A percentile compares a stretch with the other conserved stretches of the same genome.
Evolutionary conservation across 2,329 filamentous ascomycete genomes (phyloP).

Genomic region (Claviceps citrina): DNA sequence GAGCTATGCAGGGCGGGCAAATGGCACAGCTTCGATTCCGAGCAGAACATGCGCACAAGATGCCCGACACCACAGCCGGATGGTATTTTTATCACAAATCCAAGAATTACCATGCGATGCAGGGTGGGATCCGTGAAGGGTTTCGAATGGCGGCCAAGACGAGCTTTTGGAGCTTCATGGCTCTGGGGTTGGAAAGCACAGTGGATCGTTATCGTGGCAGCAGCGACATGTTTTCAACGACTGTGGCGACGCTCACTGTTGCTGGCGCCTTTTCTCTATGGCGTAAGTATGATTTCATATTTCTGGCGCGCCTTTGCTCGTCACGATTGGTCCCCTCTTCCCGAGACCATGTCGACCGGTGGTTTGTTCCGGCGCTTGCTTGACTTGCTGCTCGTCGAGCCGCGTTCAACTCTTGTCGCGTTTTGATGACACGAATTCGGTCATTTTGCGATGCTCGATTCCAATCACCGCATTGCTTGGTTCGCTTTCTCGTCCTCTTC

Average conservation of each 20-base stretch:
- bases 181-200: slow-evolving; percentile 71
- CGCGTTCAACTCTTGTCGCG: no score
- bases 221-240: slow-evolving; percentile 66
- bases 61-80: slow-evolving; percentile 65
- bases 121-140: slow-evolving; percentile 66
- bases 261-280: slow-evolving; percentile 77
- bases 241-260: slow-evolving; percentile 68
- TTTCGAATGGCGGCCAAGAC: slow-evolving; percentile 57
- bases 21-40: slow-evolving; percentile 70
- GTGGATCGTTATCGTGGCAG: slow-evolving; percentile 48
- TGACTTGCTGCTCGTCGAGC: no score
- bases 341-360: neutral
- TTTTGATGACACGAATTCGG: neutral
- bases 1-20: slow-evolving; percentile 56
- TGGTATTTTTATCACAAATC: slow-evolving; percentile 99
- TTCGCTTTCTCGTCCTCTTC: no score
- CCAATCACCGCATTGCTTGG: neutral
- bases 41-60: slow-evolving; percentile 88
- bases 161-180: slow-evolving; percentile 56
- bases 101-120: slow-evolving; percentile 80
- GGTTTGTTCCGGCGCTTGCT: neutral
- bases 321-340: neutral
- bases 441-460: neutral
- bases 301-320: slow-evolving; percentile 4
- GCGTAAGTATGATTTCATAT: slow-evolving; percentile 40